Evolutionary conservation across 2,329 filamentous ascomycete genomes (phyloP).

Genomic region (Aureobasidium melanogenum): DNA sequence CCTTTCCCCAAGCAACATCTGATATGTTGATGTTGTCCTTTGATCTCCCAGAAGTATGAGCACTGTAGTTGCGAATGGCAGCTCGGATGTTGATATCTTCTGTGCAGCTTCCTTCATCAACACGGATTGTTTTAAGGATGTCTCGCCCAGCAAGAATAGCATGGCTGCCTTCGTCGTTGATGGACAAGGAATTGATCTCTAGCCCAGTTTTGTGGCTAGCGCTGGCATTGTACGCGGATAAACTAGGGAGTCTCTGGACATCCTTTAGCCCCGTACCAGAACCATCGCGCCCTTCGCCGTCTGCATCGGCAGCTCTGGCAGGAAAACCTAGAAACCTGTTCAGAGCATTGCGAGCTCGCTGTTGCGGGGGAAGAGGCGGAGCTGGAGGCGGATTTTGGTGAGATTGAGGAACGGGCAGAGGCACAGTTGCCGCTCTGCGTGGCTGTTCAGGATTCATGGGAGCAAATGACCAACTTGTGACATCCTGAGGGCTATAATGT

Average conservation of each 20-base stretch:
- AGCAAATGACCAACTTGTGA: background rate
- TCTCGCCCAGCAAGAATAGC: conserved; percentile 57
- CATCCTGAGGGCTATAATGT: background rate
- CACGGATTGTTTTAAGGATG: conserved; percentile 56
- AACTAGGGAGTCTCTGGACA: conserved; percentile 11
- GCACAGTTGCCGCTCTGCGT: conserved; percentile 11
- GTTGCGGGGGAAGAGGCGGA: conserved; percentile 15
- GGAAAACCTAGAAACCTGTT: conserved; percentile 48
- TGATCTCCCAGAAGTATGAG: conserved; percentile 10
- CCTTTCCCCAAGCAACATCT: conserved; percentile 61
- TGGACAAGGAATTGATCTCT: conserved; percentile 53
- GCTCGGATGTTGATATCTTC: conserved; percentile 57
- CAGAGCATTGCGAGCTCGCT: conserved; percentile 27
- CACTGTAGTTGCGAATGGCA: conserved; percentile 43
- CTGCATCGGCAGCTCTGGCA: conserved; percentile 36
- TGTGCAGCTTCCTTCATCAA: conserved; percentile 47
- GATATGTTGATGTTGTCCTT: conserved; percentile 51
- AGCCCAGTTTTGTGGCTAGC: conserved; percentile 56
- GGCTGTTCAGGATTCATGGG: conserved; percentile 9
- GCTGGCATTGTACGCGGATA: conserved; percentile 37
- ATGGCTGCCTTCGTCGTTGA: conserved; percentile 54
- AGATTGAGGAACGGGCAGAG: conserved; percentile 8
- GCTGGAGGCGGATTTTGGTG: conserved; percentile 13
- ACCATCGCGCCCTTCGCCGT: conserved; percentile 29
- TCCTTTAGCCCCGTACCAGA: conserved; percentile 17